phyloP scores from a whole-genome alignment of 2,329 filamentous ascomycete genomes.

The Aspergillus texensis region DNA sequence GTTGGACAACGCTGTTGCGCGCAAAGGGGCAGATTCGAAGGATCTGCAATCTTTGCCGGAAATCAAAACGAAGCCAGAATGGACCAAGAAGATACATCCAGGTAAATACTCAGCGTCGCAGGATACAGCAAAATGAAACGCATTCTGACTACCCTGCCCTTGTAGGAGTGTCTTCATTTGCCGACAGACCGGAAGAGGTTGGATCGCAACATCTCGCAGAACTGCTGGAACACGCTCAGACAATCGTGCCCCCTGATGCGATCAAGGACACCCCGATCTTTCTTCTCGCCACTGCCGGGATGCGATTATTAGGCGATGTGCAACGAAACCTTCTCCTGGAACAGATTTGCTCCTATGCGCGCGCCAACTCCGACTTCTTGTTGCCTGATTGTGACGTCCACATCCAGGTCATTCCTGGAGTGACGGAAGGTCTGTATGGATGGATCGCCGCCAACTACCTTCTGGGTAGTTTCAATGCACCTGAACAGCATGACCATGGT shows the following conservation, averaged over 20 bases:
- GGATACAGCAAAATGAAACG: background rate
- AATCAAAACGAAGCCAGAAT: conserved; percentile 79
- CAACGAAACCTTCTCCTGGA: conserved; percentile 74
- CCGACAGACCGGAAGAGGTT: conserved; percentile 72
- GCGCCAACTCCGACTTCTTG: conserved; percentile 74
- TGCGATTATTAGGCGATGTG: conserved; percentile 76
- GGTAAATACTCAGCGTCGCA: conserved; percentile 51
- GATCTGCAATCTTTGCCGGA: conserved; percentile 73
- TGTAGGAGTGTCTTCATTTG: conserved; percentile 80
- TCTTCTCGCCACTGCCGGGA: conserved; percentile 91
- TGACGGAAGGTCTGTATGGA: conserved; percentile 93
- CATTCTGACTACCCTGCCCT: conserved; percentile 4
- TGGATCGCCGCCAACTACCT: conserved; percentile 98
- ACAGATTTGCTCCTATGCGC: conserved; percentile 81
- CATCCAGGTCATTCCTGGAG: conserved; percentile 91
- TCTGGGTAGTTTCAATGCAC: conserved; percentile 83
- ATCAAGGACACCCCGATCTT: conserved; percentile 87
- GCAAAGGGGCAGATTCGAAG: conserved; percentile 60
- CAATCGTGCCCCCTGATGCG: conserved; percentile 74
- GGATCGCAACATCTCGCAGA: conserved; percentile 79
- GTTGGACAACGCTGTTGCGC: conserved; percentile 73
- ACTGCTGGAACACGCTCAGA: conserved; percentile 79
- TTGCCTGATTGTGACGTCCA: conserved; percentile 88
- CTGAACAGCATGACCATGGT: conserved; percentile 74
- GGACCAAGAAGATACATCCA: conserved; percentile 92